phyloP scores from a whole-genome alignment of 139 green algal species.

The Marvania coccoides region DNA sequence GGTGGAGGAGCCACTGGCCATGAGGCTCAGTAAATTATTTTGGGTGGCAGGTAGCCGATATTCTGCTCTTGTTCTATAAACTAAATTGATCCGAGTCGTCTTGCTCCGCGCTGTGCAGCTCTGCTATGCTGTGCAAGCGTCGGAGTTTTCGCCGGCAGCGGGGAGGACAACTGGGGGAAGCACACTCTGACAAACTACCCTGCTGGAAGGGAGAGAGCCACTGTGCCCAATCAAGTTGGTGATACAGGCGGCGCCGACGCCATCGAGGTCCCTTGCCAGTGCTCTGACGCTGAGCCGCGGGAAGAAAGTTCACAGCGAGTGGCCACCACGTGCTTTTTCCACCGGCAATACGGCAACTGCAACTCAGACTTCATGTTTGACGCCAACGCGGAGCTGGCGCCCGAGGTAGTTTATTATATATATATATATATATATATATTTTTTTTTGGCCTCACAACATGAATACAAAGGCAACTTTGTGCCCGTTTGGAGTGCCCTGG shows the following conservation, averaged over 20 bases:
- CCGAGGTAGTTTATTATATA: background rate
- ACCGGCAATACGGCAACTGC: constrained; percentile 15
- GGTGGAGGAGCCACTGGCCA: too few relatives aligned
- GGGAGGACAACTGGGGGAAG: constrained; percentile 19
- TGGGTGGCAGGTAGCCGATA: too few relatives aligned
- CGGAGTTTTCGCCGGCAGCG: background rate
- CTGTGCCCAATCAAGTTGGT: background rate
- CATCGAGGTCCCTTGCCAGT: constrained; percentile 16
- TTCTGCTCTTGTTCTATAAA: too few relatives aligned
- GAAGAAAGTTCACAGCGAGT: background rate
- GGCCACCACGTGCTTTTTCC: constrained; percentile 7
- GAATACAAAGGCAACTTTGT: too few relatives aligned
- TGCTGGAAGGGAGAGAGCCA: background rate
- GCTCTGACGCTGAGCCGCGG: constrained; percentile 23
- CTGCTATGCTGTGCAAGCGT: too few relatives aligned
- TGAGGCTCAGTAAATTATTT: too few relatives aligned
- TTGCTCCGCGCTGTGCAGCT: too few relatives aligned
- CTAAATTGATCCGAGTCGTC: too few relatives aligned
- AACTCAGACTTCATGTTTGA: constrained; percentile 18
- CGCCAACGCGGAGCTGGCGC: constrained; percentile 17
- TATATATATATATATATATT: too few relatives aligned
- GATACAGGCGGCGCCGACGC: background rate
- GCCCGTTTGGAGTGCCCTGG: too few relatives aligned
- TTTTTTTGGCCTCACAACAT: too few relatives aligned
- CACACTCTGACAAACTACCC: constrained; percentile 22